Base-by-base conservation (phyloP, 179 eudicot genomes). In the Vitellaria paradoxa region DNA sequence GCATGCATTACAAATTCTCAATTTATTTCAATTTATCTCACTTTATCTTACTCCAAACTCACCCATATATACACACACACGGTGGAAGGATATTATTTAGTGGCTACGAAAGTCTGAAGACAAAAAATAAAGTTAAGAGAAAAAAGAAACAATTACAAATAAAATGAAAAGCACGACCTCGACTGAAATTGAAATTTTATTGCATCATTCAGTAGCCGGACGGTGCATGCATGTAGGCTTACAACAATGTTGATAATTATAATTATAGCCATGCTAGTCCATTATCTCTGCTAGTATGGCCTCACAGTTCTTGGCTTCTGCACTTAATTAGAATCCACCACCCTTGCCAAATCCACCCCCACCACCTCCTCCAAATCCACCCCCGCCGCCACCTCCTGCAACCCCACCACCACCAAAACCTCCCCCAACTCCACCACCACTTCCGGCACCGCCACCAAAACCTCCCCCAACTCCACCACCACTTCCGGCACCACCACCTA, bases 381-480 rank as follows among this genome's bases (percentile, higher is more conserved):
- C 68, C 0, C 68, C 77, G 11, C n/a, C 68, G 7, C 68, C 77
- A 0, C 30, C 68, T 61, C 55, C 77, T 0, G 6, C 55, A 7
- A 40, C 77, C 1, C 37, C 77, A n/a, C 67, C 77, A 3, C 47
- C 56, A 0, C 68, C 77, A 42, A 13, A 56, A 13, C 77, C 77
- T 18, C 59, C 57, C 18, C 77, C 77, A 61, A 24, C 65, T 1
- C 77, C 77, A 17, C 60, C 61, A 6, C 78, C 78, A 49, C 24
- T 61, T 50, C 78, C 78, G 1, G 40, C 49, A 4, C 77, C 55
- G 1, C 77, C 63, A 1, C 62, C 78, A 65, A 24, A 24, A 49
- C 78, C 71, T n/a, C 67, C 68, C 0, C 78, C 70, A 7, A 55
- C 70, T 3, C 70, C 77, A 0, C 56, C 45, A 1, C 77, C 77